Percentiles rank a stretch among this genome's conserved stretches.
phyloP scores from a whole-genome alignment of 2,329 filamentous ascomycete genomes.

The Arthroderma sp. region DNA sequence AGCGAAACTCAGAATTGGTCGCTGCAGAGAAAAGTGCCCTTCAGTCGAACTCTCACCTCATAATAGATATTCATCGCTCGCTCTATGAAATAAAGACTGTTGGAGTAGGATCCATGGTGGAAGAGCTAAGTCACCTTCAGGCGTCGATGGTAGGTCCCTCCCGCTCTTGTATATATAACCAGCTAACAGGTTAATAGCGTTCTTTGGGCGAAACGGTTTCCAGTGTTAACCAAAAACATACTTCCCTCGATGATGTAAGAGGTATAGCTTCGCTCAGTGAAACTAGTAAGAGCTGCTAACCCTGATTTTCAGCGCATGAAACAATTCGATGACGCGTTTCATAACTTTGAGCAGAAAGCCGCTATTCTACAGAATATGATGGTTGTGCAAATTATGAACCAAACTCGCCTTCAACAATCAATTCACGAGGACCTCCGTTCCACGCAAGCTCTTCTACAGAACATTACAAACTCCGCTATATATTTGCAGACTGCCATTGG shows the following conservation, averaged over 20 bases:
- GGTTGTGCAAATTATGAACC: constrained; percentile 23
- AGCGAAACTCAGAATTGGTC: constrained; percentile 20
- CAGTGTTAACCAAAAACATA: constrained; percentile 21
- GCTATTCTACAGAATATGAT: constrained; percentile 25
- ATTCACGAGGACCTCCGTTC: constrained; percentile 16
- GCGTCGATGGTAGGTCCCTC: constrained; percentile 24
- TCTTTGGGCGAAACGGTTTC: constrained; percentile 15
- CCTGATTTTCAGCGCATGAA: constrained; percentile 25
- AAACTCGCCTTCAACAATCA: constrained; percentile 16
- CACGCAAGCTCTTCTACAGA: constrained; percentile 15
- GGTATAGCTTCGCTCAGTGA: not conserved
- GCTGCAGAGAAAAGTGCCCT: constrained; percentile 20
- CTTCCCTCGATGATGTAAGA: constrained; percentile 23
- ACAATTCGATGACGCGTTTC: constrained; percentile 24
- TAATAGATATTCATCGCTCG: constrained; percentile 23
- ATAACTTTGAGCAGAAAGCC: constrained; percentile 24
- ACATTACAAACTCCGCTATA: constrained; percentile 17
- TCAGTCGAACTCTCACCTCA: constrained; percentile 21
- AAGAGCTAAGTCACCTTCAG: constrained; percentile 24
- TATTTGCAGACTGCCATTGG: constrained; percentile 16
- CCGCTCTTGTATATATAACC: not conserved
- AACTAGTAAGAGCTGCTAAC: constrained; percentile 11
- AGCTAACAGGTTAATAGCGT: constrained; percentile 11
- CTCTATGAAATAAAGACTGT: constrained; percentile 24
- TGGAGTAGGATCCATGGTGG: constrained; percentile 21